Evolutionary conservation across 2,329 filamentous ascomycete genomes (phyloP).

Genomic region (Thelonectria rubi): DNA sequence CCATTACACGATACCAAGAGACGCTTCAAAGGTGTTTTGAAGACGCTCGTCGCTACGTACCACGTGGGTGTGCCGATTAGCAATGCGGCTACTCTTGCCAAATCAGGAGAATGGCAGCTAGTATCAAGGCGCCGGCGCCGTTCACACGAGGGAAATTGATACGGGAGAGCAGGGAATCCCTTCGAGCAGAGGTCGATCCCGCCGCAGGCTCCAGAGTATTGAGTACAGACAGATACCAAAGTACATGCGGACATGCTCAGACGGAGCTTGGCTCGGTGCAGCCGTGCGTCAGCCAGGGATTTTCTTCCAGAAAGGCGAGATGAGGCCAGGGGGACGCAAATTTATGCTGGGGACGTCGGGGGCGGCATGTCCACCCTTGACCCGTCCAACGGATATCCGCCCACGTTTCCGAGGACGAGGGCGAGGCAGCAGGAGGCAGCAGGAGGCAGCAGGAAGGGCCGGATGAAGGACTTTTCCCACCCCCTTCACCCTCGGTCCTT

Average conservation of each 20-base stretch:
- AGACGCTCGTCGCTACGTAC: constrained; percentile 3
- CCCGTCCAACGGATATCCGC: constrained; percentile 12
- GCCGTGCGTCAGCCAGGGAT: constrained; percentile 19
- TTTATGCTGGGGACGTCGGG: constrained; percentile 26
- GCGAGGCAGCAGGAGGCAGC: not conserved
- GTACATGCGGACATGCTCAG: constrained; percentile 1
- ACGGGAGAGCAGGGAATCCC: constrained; percentile 14
- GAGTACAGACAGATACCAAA: constrained; percentile 7
- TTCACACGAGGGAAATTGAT: constrained; percentile 22
- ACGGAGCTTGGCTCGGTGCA: constrained; percentile 22
- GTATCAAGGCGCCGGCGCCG: constrained; percentile 15
- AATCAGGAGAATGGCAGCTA: constrained; percentile 19
- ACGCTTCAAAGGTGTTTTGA: not conserved
- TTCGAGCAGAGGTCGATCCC: constrained; percentile 14
- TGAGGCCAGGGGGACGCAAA: constrained; percentile 30
- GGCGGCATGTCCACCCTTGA: constrained; percentile 23
- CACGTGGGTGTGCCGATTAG: constrained; percentile 28
- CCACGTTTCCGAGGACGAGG: constrained; percentile 20
- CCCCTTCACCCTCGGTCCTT: not conserved
- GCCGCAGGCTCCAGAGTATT: not conserved
- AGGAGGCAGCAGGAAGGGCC: constrained; percentile 3
- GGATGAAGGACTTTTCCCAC: constrained; percentile 8
- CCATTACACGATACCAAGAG: not conserved
- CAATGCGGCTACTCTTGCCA: constrained; percentile 21
- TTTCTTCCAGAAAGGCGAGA: constrained; percentile 34